A percentile compares a stretch with the other conserved stretches of the same genome.
Evolutionary conservation across 371 early-diverging fungal genomes (phyloP).

Genomic region (Syncephalastrum racemosum): DNA sequence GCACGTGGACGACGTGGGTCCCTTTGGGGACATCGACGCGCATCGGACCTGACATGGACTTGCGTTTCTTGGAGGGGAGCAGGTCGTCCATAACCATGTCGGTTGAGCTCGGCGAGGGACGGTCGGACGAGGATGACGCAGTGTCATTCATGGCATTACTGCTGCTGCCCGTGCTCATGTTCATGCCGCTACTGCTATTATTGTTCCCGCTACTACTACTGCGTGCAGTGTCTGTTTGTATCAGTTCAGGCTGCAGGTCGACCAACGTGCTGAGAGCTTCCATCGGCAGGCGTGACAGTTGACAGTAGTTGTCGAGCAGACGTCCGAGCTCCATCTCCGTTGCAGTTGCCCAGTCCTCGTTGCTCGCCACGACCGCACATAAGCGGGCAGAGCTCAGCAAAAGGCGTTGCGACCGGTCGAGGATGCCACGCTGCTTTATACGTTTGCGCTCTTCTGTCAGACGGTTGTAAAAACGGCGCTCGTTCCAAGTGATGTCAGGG

Average conservation of each 20-base stretch:
- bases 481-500: slow-evolving; percentile 60
- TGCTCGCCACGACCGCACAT: slow-evolving; percentile 40
- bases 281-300: slow-evolving; percentile 18
- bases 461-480: slow-evolving; percentile 59
- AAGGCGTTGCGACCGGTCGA: slow-evolving; percentile 46
- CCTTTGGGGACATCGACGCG: slow-evolving; percentile 30
- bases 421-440: slow-evolving; percentile 41
- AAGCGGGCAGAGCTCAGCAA: slow-evolving; percentile 35
- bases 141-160: not conserved
- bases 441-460: slow-evolving; percentile 56
- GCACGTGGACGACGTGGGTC: slow-evolving; percentile 36
- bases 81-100: slow-evolving; percentile 11
- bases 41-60: slow-evolving; percentile 18
- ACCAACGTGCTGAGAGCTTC: slow-evolving; percentile 15
- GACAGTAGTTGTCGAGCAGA: slow-evolving; percentile 31
- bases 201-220: no score
- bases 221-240: slow-evolving; percentile 12
- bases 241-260: slow-evolving; percentile 18
- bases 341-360: slow-evolving; percentile 40
- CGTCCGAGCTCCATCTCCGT: slow-evolving; percentile 36
- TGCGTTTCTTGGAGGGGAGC: slow-evolving; percentile 32
- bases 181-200: no score
- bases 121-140: slow-evolving; percentile 5
- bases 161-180: not conserved
- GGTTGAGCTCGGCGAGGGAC: slow-evolving; percentile 9